A percentile compares a stretch with the other conserved stretches of the same genome.
Conservation (phyloP, 495 filamentous ascomycete genomes). For the Podospora pseudocomata region DNA sequence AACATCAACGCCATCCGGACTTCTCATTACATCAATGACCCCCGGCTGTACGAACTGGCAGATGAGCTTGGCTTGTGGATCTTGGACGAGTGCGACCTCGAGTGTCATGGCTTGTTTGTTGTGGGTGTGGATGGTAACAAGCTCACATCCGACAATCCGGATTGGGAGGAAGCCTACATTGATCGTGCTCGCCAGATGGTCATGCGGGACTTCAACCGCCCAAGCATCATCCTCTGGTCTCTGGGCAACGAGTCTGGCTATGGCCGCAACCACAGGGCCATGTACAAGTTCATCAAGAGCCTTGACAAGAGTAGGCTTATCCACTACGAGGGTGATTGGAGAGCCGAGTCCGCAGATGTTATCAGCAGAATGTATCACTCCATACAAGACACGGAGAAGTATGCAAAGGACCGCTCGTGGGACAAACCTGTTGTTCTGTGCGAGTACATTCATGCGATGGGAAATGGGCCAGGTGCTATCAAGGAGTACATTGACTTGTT, state of each 20-base stretch:
- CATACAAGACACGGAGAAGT: slow-evolving; percentile 44
- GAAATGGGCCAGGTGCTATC: slow-evolving; percentile 65
- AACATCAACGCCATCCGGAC: slow-evolving; percentile 68
- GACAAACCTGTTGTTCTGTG: slow-evolving; percentile 61
- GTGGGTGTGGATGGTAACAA: slow-evolving; percentile 46
- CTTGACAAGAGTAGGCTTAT: slow-evolving; percentile 56
- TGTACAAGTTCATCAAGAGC: slow-evolving; percentile 60
- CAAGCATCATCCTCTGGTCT: slow-evolving; percentile 68
- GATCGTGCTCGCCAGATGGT: slow-evolving; percentile 66
- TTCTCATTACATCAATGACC: slow-evolving; percentile 61
- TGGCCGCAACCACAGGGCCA: slow-evolving; percentile 62
- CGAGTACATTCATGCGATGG: slow-evolving; percentile 72
- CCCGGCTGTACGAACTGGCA: slow-evolving; percentile 58
- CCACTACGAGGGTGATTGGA: slow-evolving; percentile 65
- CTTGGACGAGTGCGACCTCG: slow-evolving; percentile 69
- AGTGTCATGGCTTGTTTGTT: slow-evolving; percentile 65
- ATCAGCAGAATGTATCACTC: slow-evolving; percentile 64
- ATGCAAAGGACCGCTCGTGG: slow-evolving; percentile 42
- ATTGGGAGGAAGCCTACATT: slow-evolving; percentile 66
- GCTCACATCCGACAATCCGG: slow-evolving; percentile 60
- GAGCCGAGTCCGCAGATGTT: slow-evolving; percentile 60
- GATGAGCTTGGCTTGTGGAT: slow-evolving; percentile 70
- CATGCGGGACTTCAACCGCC: slow-evolving; percentile 63
- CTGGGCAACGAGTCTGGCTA: slow-evolving; percentile 72
- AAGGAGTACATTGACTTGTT: slow-evolving; percentile 68